Conservation (phyloP, 257 asterid genomes). For the Henckelia pumila region DNA sequence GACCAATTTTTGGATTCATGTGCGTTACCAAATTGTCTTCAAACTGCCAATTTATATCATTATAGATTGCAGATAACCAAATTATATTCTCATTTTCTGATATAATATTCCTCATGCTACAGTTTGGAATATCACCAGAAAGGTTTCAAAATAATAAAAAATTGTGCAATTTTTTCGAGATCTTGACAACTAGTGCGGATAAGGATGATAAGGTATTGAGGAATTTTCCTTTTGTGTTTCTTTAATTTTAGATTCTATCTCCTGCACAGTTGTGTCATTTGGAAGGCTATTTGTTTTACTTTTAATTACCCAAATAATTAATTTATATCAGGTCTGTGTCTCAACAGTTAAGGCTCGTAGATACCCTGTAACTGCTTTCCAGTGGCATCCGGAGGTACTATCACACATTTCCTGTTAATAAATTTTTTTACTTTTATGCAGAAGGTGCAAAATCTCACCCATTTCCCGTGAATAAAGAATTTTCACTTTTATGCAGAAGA, state of each 20-base stretch:
- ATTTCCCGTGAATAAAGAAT: neutral
- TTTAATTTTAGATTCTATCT: neutral
- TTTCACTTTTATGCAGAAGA: neutral
- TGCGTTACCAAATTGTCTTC: neutral
- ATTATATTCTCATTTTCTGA: neutral
- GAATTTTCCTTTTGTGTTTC: conserved; percentile 13
- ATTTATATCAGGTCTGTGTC: conserved; percentile 61
- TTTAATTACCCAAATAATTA: conserved; percentile 9
- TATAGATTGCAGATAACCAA: neutral
- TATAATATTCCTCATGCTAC: conserved; percentile 29
- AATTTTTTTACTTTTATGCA: neutral
- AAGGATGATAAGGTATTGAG: conserved; percentile 54
- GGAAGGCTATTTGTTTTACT: conserved; percentile 4
- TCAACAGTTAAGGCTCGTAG: conserved; percentile 71
- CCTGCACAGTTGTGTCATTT: conserved; percentile 14
- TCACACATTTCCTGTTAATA: neutral
- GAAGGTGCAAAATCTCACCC: neutral
- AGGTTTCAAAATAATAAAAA: conserved; percentile 45
- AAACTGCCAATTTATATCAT: neutral
- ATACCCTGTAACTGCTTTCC: conserved; percentile 86
- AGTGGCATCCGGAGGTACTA: conserved; percentile 97
- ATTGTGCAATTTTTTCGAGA: conserved; percentile 60
- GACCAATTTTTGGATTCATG: neutral
- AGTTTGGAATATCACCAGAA: conserved; percentile 89
- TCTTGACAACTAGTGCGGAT: conserved; percentile 78